Percentiles rank a stretch among this genome's conserved stretches.
phyloP scores from a whole-genome alignment of 2,329 filamentous ascomycete genomes.

The Stemphylium beticola region DNA sequence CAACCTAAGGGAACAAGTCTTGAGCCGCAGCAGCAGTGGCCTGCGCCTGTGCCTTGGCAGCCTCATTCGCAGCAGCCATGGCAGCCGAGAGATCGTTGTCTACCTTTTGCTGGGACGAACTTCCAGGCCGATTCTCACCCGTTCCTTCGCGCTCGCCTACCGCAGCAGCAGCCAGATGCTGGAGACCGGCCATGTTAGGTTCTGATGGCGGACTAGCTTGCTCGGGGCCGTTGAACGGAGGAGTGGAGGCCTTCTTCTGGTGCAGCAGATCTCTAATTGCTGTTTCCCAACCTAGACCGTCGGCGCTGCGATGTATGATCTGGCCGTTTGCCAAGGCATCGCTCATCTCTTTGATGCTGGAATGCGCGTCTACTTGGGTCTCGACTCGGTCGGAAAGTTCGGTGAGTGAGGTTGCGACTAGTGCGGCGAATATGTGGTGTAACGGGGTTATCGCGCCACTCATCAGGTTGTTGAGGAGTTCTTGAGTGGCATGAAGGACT shows the following conservation, averaged over 20 bases:
- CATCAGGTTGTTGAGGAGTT: slow-evolving; percentile 37
- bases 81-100: slow-evolving; percentile 47
- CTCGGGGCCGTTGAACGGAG: slow-evolving; percentile 27
- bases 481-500: slow-evolving; percentile 34
- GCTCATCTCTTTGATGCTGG: slow-evolving; percentile 46
- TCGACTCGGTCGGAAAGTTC: slow-evolving; percentile 46
- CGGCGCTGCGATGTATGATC: slow-evolving; percentile 38
- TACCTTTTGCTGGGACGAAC: slow-evolving; percentile 24
- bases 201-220: slow-evolving; percentile 34
- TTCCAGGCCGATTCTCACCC: slow-evolving; percentile 16
- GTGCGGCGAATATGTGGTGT: slow-evolving; percentile 45
- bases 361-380: slow-evolving; percentile 44
- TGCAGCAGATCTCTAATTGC: slow-evolving; percentile 42
- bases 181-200: slow-evolving; percentile 47
- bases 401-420: slow-evolving; percentile 44
- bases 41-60: slow-evolving; percentile 30
- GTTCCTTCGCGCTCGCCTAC: slow-evolving; percentile 45
- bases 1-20: slow-evolving; percentile 6
- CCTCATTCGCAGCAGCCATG: slow-evolving; percentile 44
- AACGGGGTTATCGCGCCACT: slow-evolving; percentile 40
- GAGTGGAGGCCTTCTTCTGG: slow-evolving; percentile 35
- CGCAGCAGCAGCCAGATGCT: slow-evolving; percentile 48
- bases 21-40: slow-evolving; percentile 46
- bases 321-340: slow-evolving; percentile 42
- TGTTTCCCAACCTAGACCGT: slow-evolving; percentile 44